Conservation (phyloP, 2,329 filamentous ascomycete genomes). For the Fusarium bactridioides region DNA sequence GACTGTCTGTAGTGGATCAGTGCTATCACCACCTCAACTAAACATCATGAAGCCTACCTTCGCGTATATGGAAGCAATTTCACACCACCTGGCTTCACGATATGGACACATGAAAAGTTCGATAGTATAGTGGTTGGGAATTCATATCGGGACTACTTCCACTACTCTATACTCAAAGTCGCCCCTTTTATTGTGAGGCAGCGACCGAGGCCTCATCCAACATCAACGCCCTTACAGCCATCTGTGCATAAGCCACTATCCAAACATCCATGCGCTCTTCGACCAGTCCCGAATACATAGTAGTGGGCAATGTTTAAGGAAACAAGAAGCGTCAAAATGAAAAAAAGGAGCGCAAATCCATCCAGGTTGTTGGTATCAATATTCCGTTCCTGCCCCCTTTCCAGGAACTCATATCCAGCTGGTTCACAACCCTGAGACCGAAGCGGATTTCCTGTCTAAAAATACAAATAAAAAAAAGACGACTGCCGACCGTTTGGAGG, state of each 20-base stretch:
- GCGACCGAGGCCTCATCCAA: not conserved
- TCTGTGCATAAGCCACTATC: slow-evolving; percentile 6
- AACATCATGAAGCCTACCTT: not conserved
- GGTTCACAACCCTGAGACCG: slow-evolving; percentile 3
- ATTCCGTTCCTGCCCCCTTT: slow-evolving; percentile 21
- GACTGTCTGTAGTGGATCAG: not conserved
- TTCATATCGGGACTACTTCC: slow-evolving; percentile 18
- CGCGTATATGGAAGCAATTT: not conserved
- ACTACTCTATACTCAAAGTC: slow-evolving; percentile 2
- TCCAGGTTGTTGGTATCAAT: slow-evolving; percentile 40
- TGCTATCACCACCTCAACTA: not conserved
- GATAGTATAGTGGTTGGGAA: slow-evolving; percentile 9
- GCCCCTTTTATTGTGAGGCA: not conserved
- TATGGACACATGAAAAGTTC: not conserved
- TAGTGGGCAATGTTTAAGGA: not conserved
- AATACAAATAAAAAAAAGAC: slow-evolving; percentile 11
- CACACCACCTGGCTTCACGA: not conserved
- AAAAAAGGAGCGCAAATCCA: slow-evolving; percentile 30
- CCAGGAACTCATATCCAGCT: slow-evolving; percentile 27
- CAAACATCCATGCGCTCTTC: not conserved
- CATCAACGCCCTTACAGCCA: slow-evolving; percentile 15
- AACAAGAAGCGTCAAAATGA: slow-evolving; percentile 1
- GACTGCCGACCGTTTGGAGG: slow-evolving; percentile 8
- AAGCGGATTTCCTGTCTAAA: slow-evolving; percentile 29
- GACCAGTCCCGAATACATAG: not conserved